Conservation (phyloP, 768 basidiomycete species). For the Neoboletus brunneissimus region DNA sequence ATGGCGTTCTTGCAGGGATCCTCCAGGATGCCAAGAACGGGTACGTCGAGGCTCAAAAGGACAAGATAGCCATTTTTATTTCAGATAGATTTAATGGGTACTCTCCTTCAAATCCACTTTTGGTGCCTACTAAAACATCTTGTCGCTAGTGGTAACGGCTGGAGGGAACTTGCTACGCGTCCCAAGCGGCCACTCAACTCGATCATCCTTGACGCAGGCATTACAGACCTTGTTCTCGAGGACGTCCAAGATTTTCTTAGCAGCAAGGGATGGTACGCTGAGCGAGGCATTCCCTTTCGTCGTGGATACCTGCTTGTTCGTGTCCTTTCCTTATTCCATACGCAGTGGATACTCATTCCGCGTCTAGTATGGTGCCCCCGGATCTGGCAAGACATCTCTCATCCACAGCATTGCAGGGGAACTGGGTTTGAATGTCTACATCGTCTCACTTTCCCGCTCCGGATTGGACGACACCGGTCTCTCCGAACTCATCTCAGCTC, state of each 20-base stretch:
- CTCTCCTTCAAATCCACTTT: neutral
- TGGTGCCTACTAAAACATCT: neutral
- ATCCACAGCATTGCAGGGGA: slow-evolving; percentile 80
- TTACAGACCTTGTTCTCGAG: slow-evolving; percentile 59
- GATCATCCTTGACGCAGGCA: slow-evolving; percentile 67
- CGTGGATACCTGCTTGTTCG: slow-evolving; percentile 68
- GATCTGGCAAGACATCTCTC: slow-evolving; percentile 76
- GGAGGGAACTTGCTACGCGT: slow-evolving; percentile 54
- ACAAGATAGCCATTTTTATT: slow-evolving; percentile 52
- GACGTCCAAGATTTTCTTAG: slow-evolving; percentile 71
- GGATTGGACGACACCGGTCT: slow-evolving; percentile 64
- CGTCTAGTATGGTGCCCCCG: slow-evolving; percentile 63
- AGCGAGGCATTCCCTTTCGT: slow-evolving; percentile 78
- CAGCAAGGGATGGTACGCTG: slow-evolving; percentile 69
- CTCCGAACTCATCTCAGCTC: slow-evolving; percentile 52
- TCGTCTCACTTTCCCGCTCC: slow-evolving; percentile 60
- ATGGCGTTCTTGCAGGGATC: slow-evolving; percentile 47
- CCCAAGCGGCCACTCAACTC: slow-evolving; percentile 65
- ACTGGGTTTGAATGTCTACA: slow-evolving; percentile 69
- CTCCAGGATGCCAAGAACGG: slow-evolving; percentile 51
- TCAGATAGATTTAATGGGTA: slow-evolving; percentile 44
- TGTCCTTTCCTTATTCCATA: neutral
- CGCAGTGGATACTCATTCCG: neutral
- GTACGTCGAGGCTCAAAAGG: slow-evolving; percentile 51
- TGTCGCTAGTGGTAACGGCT: slow-evolving; percentile 35